phyloP scores from a whole-genome alignment of 352 stramenopile genomes.

The Thraustotheca clavata region DNA sequence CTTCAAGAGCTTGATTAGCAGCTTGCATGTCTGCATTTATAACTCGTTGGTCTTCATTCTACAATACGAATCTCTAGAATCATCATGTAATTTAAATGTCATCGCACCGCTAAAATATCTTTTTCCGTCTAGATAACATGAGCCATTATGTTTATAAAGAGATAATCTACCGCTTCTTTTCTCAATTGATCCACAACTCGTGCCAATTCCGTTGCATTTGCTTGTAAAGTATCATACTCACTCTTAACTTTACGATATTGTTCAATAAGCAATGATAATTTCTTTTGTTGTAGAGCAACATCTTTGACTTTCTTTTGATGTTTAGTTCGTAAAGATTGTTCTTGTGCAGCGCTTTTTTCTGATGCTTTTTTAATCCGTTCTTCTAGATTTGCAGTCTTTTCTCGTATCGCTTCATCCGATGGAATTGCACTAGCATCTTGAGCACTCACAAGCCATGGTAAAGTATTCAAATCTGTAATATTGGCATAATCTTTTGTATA shows the following conservation, averaged over 20 bases:
- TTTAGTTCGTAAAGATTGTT: slow-evolving; percentile 59
- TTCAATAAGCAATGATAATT: slow-evolving; percentile 63
- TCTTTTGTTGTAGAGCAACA: slow-evolving; percentile 61
- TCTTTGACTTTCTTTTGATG: slow-evolving; percentile 72
- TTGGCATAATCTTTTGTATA: slow-evolving; percentile 87
- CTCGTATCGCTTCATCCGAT: slow-evolving; percentile 76
- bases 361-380: slow-evolving; percentile 83
- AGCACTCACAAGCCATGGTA: slow-evolving; percentile 80
- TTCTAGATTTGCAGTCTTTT: slow-evolving; percentile 84
- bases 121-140: slow-evolving; percentile 60
- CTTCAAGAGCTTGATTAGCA: slow-evolving; percentile 76
- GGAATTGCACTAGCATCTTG: slow-evolving; percentile 59
- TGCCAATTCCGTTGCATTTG: slow-evolving; percentile 49
- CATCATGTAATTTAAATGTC: no score
- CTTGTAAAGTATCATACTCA: slow-evolving; percentile 74
- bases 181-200: slow-evolving; percentile 60
- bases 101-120: slow-evolving; percentile 68
- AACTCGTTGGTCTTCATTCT: slow-evolving; percentile 84
- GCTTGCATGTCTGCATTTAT: slow-evolving; percentile 76
- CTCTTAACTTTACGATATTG: slow-evolving; percentile 75
- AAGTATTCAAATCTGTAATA: slow-evolving; percentile 58
- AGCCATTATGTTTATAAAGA: neutral
- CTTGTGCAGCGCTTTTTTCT: slow-evolving; percentile 47
- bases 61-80: no score
- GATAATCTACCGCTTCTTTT: slow-evolving; percentile 68